Conservation (phyloP, 2,329 filamentous ascomycete species). For the Acrocalymma vagum region DNA sequence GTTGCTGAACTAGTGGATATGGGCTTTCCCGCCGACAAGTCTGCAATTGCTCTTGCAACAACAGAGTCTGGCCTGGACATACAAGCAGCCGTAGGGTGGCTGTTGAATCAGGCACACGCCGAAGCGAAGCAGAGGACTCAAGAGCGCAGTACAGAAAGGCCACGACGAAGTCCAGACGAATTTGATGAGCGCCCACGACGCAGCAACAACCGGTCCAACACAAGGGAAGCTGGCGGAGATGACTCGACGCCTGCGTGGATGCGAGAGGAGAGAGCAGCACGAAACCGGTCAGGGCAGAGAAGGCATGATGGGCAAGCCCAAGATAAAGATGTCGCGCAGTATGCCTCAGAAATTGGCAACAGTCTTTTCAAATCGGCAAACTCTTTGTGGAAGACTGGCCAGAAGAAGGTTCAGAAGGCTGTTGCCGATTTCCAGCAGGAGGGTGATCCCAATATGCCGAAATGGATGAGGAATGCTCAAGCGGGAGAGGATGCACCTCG, state of each 20-base stretch:
- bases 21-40: slow-evolving; percentile 87
- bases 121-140: slow-evolving; percentile 77
- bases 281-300: slow-evolving; percentile 57
- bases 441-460: slow-evolving; percentile 82
- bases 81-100: slow-evolving; percentile 86
- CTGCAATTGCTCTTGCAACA: slow-evolving; percentile 79
- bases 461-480: slow-evolving; percentile 89
- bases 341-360: slow-evolving; percentile 82
- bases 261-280: slow-evolving; percentile 64
- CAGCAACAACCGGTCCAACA: slow-evolving; percentile 27
- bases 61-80: slow-evolving; percentile 83
- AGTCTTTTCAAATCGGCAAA: slow-evolving; percentile 93
- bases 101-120: slow-evolving; percentile 89
- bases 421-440: slow-evolving; percentile 83
- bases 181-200: slow-evolving; percentile 33
- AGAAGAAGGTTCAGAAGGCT: slow-evolving; percentile 91
- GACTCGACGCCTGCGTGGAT: slow-evolving; percentile 68
- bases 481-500: slow-evolving; percentile 33
- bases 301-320: slow-evolving; percentile 60
- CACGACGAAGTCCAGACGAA: slow-evolving; percentile 34
- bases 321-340: slow-evolving; percentile 80
- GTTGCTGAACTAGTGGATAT: slow-evolving; percentile 93
- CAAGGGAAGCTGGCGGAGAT: slow-evolving; percentile 40
- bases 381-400: slow-evolving; percentile 91
- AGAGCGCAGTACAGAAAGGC: slow-evolving; percentile 37